Base-by-base conservation (phyloP, 1,139 yeast genomes). In the Yamadazyma dushanensis region DNA sequence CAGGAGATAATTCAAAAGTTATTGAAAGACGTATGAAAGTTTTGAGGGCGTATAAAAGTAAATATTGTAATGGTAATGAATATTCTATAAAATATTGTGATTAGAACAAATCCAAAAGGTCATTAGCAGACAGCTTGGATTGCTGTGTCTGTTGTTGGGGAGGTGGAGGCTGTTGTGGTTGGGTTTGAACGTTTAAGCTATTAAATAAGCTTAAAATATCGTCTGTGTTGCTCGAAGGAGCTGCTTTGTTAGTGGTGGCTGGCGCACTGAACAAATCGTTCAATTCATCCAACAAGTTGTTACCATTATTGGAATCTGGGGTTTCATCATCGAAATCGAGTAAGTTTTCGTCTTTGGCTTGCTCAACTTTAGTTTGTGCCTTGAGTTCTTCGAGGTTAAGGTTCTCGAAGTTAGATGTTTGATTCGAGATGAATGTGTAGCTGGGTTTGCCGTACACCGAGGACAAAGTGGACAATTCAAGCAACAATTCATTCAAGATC, bases 381-480 rank as follows among this genome's bases (percentile, higher is more conserved):
- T 80, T 80, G 58, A 87, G 78, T 51, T 89, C 97, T 45, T 85
- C 90, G 37, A 89, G 70, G 35, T 83, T 47, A 56, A 75, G 57
- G 58, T 68, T 57, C 30, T 45, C 41, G 44, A 52, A 49, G 53
- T 57, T 51, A 22, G 36, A 20, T 44, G 46, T 14, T 42, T 37
- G 24, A 41, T 48, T 37, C 37, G 76, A 80, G 45, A 81, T 71
- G 54, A 85, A 84, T 25, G 83, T 71, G 25, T 78, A 70, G 6
- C 88, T 80, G 8, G 97, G 96, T 54, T 83, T 84, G 59, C 86
- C 95, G 54, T 88, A 87, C 2, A 92, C 94, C 1, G 97, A 87
- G 16, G 96, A 83, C 45, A 92, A 73, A 2, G 95, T 85, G 2
- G 95, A 83, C 39, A 92, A 66, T 54, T 90, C 96, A n/a, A 66